Evolutionary conservation across 2,329 filamentous ascomycete genomes (phyloP).

Genomic region (Botrytis pseudocinerea): DNA sequence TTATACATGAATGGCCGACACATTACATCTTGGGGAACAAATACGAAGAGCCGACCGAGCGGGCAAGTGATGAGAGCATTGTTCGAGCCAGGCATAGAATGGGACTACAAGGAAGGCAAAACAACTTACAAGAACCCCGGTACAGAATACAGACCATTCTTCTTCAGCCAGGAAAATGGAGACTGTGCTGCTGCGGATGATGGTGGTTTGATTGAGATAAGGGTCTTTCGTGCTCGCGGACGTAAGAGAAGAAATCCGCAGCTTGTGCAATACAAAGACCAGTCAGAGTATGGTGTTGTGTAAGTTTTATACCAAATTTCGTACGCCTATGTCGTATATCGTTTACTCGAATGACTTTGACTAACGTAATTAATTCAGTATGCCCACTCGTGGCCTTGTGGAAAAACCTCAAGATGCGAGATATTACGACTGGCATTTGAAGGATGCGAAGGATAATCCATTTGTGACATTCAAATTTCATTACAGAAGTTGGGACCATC

Average conservation of each 20-base stretch:
- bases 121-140: slow-evolving; percentile 42
- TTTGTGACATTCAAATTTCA: slow-evolving; percentile 57
- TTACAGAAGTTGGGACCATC: slow-evolving; percentile 54
- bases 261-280: slow-evolving; percentile 48
- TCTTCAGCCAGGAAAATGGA: slow-evolving; percentile 43
- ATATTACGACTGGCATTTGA: slow-evolving; percentile 55
- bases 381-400: slow-evolving; percentile 54
- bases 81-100: slow-evolving; percentile 50
- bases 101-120: slow-evolving; percentile 45
- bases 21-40: slow-evolving; percentile 54
- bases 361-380: slow-evolving; percentile 42
- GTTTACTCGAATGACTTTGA: background rate
- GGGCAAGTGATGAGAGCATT: slow-evolving; percentile 50
- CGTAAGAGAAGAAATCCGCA: slow-evolving; percentile 47
- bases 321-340: background rate
- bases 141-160: slow-evolving; percentile 55
- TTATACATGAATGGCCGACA: slow-evolving; percentile 55
- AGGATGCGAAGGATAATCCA: slow-evolving; percentile 53
- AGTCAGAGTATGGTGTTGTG: slow-evolving; percentile 55
- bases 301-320: slow-evolving; percentile 41
- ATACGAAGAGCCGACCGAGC: slow-evolving; percentile 41
- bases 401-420: slow-evolving; percentile 52
- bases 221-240: slow-evolving; percentile 53
- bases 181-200: slow-evolving; percentile 48
- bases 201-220: slow-evolving; percentile 57